Percentiles rank a stretch among this genome's conserved stretches.
Evolutionary conservation across 331 rosid genomes (phyloP).

Genomic region (Pyracantha coccinea): DNA sequence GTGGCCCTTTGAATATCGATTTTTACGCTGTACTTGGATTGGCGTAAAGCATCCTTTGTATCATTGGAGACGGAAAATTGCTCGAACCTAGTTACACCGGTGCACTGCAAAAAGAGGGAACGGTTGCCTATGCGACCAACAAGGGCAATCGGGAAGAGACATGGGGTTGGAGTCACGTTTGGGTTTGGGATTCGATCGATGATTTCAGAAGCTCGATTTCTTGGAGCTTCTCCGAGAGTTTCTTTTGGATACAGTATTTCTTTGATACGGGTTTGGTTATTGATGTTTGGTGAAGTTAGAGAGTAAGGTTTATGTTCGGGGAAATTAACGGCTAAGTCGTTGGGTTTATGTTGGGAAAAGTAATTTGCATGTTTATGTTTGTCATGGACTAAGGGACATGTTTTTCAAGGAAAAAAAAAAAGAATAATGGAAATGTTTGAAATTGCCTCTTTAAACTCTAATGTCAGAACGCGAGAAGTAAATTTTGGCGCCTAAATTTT

Average conservation of each 20-base stretch:
- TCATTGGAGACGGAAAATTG: constrained; percentile 63
- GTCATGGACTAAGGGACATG: no score
- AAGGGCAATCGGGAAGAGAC: constrained; percentile 52
- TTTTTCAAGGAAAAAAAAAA: no score
- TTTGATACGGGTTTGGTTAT: no score
- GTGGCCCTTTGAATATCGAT: constrained; percentile 87
- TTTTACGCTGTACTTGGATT: constrained; percentile 40
- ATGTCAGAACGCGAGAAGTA: no score
- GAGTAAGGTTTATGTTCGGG: no score
- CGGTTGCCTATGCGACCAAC: constrained; percentile 32
- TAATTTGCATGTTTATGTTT: no score
- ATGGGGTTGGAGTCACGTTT: constrained; percentile 77
- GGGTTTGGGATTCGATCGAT: constrained; percentile 71
- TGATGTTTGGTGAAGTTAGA: no score
- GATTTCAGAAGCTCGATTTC: constrained; percentile 49
- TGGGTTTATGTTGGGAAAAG: no score
- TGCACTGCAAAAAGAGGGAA: constrained; percentile 48
- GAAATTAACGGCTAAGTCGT: no score
- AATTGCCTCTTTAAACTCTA: no score
- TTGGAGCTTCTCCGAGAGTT: constrained; percentile 37
- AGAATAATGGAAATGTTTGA: no score
- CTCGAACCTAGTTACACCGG: constrained; percentile 44
- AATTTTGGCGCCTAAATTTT: no score
- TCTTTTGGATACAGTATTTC: constrained; percentile 36
- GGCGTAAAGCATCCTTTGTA: constrained; percentile 53